phyloP scores from a whole-genome alignment of 257 asterid species.

The Cynanchum wilfordii region DNA sequence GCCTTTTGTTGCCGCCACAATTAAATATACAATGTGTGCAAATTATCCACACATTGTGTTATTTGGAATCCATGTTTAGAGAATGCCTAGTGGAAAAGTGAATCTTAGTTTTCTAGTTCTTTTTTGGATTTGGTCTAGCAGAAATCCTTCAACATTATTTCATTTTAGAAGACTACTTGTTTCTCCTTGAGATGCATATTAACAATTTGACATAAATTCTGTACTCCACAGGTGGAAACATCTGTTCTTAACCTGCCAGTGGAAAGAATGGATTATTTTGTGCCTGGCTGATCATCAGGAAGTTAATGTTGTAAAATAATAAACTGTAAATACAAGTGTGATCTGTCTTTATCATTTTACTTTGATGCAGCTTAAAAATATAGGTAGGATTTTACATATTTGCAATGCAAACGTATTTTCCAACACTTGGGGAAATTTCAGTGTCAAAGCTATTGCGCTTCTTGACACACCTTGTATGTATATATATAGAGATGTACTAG shows the following conservation, averaged over 20 bases:
- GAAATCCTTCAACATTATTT: neutral
- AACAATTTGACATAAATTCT: neutral
- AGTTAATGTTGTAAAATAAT: neutral
- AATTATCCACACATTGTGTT: neutral
- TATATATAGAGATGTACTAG: neutral
- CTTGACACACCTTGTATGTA: neutral
- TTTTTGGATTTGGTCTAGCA: too few species aligned
- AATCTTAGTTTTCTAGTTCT: neutral
- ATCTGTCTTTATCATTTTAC: neutral
- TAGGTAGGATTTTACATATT: neutral
- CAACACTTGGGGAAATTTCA: neutral
- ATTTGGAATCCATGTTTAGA: neutral
- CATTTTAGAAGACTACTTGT: neutral
- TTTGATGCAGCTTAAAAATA: neutral
- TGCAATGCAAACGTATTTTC: neutral
- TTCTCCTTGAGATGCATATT: neutral
- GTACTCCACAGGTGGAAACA: slow-evolving; percentile 59
- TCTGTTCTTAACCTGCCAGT: slow-evolving; percentile 79
- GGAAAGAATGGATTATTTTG: slow-evolving; percentile 88
- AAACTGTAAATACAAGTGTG: neutral
- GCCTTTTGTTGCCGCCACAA: neutral
- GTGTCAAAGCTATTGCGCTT: neutral
- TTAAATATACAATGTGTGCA: neutral
- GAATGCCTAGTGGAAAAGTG: neutral
- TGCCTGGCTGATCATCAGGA: slow-evolving; percentile 51